phyloP scores from a whole-genome alignment of 2,329 filamentous ascomycete genomes.

The Neurospora sp. region DNA sequence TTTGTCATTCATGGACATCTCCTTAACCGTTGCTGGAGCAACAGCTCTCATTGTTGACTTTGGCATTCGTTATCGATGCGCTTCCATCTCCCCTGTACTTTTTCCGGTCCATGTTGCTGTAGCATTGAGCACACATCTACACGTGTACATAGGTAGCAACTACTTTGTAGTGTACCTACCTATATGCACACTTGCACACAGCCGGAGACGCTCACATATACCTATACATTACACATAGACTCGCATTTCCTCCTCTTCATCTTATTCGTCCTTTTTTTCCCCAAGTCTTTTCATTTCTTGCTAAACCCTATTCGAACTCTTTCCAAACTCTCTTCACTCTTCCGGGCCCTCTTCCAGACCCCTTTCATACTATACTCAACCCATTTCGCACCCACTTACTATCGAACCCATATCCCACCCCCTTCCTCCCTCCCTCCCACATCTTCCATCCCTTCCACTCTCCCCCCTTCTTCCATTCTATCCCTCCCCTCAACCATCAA shows the following conservation, averaged over 20 bases:
- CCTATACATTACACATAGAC: not conserved
- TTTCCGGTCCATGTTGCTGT: not conserved
- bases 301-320: not conserved
- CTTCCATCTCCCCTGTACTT: not conserved
- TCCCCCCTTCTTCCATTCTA: not conserved
- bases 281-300: slow-evolving; percentile 2
- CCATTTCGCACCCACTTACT: not conserved
- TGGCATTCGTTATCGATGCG: not conserved
- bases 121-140: not conserved
- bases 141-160: not conserved
- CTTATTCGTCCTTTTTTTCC: not conserved
- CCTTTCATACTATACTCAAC: not conserved
- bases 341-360: no score
- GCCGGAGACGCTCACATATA: no score
- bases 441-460: no score
- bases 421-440: no score
- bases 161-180: no score
- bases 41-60: not conserved
- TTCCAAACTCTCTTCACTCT: not conserved
- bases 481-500: no score
- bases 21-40: not conserved
- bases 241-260: no score
- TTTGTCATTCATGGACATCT: not conserved
- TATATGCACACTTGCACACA: no score
- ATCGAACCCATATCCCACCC: no score